A percentile compares a stretch with the other conserved stretches of the same genome.
Conservation (phyloP, 2,329 filamentous ascomycete genomes). For the Fusarium haematococcum region DNA sequence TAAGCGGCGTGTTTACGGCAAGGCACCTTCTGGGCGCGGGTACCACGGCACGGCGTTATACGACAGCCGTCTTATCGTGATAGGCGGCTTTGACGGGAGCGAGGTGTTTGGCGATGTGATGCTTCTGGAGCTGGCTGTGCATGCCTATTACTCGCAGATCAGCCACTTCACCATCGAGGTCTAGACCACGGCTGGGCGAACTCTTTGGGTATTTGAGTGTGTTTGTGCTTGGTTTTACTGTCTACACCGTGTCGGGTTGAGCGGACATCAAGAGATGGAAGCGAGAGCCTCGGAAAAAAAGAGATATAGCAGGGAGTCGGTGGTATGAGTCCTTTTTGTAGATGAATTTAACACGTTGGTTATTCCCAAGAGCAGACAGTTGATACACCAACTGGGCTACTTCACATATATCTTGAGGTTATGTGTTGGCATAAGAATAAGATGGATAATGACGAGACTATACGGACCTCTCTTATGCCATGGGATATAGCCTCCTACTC, state of each 20-base stretch:
- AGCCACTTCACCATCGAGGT: slow-evolving; percentile 79
- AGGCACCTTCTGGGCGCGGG: slow-evolving; percentile 71
- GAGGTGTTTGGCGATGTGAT: slow-evolving; percentile 77
- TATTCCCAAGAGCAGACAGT: slow-evolving; percentile 1
- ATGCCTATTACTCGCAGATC: slow-evolving; percentile 80
- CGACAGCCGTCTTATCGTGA: slow-evolving; percentile 72
- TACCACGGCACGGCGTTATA: slow-evolving; percentile 76
- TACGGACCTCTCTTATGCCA: background rate
- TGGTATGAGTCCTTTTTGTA: slow-evolving; percentile 35
- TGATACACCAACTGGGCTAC: background rate
- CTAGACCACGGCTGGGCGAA: slow-evolving; percentile 43
- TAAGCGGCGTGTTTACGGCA: slow-evolving; percentile 72
- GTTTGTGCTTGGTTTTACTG: slow-evolving; percentile 24
- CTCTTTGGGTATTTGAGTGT: slow-evolving; percentile 21
- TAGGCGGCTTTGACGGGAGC: slow-evolving; percentile 76
- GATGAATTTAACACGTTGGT: slow-evolving; percentile 30
- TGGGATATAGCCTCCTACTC: background rate
- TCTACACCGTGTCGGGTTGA: slow-evolving; percentile 4
- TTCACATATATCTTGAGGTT: background rate
- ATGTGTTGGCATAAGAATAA: background rate
- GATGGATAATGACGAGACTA: background rate
- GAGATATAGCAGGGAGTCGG: slow-evolving; percentile 39
- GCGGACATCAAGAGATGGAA: slow-evolving; percentile 21
- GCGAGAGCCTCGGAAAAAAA: slow-evolving; percentile 15
- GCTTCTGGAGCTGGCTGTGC: slow-evolving; percentile 75